Conservation (phyloP, 495 filamentous ascomycete species). For the Parmelia sp. region DNA sequence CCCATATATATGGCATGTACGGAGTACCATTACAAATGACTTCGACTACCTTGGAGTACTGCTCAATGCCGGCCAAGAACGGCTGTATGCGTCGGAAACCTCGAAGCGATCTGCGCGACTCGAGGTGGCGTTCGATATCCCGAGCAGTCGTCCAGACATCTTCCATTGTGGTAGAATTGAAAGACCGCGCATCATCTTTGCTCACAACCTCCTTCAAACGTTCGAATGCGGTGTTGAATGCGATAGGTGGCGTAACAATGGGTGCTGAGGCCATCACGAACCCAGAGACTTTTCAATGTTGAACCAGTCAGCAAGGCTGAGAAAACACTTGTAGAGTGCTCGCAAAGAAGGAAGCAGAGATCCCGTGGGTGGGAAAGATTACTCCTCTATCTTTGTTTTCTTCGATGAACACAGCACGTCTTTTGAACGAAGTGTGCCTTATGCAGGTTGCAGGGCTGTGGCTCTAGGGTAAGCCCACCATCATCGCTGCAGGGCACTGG, state of each 20-base stretch:
- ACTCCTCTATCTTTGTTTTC: too few relatives aligned
- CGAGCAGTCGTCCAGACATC: constrained; percentile 33
- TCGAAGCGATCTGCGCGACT: constrained; percentile 31
- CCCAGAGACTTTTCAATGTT: neutral
- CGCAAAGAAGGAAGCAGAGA: too few relatives aligned
- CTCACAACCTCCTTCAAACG: constrained; percentile 30
- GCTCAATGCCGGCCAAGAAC: constrained; percentile 34
- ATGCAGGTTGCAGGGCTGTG: neutral
- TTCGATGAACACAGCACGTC: neutral
- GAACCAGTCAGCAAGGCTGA: too few relatives aligned
- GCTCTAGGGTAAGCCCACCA: neutral
- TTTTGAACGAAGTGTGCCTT: neutral
- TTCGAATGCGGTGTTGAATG: constrained; percentile 30
- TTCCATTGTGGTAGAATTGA: constrained; percentile 32
- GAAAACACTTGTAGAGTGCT: too few relatives aligned
- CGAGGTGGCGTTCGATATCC: constrained; percentile 35
- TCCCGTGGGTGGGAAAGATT: too few relatives aligned
- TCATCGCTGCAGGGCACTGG: neutral
- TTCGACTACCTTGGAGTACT: constrained; percentile 38
- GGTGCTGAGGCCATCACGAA: constrained; percentile 5
- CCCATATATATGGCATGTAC: constrained; percentile 43
- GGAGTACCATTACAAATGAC: constrained; percentile 42
- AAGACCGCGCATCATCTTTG: constrained; percentile 27
- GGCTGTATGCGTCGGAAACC: constrained; percentile 38
- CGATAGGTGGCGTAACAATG: constrained; percentile 1